Evolutionary conservation across 371 early-diverging fungal genomes (phyloP).

Genomic region (Mucor circinelloides): DNA sequence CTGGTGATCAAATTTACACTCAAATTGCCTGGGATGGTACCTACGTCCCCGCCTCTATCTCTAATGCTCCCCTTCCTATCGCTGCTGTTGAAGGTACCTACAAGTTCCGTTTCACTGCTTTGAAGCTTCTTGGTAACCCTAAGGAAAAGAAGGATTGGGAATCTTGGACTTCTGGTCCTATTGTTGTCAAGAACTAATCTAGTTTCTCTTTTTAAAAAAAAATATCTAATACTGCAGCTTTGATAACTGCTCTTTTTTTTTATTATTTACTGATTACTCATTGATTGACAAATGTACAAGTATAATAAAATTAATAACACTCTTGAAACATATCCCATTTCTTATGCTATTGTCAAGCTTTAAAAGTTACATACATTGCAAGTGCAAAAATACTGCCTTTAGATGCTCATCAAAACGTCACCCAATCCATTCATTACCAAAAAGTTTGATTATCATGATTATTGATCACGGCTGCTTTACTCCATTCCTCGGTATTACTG

Average conservation of each 20-base stretch:
- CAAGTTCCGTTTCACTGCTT: conserved; percentile 24
- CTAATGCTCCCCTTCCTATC: conserved; percentile 13
- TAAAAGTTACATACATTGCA: no score
- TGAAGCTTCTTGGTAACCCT: conserved; percentile 35
- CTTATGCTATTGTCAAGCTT: no score
- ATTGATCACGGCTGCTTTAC: no score
- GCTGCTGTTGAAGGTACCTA: conserved; percentile 29
- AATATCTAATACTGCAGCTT: neutral
- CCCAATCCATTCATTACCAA: no score
- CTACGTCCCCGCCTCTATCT: conserved; percentile 20
- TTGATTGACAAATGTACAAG: neutral
- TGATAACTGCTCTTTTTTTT: neutral
- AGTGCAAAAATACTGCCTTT: no score
- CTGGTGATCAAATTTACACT: neutral
- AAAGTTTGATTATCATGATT: no score
- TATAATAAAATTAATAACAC: neutral
- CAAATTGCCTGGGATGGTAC: conserved; percentile 33
- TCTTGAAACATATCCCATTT: no score
- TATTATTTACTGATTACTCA: neutral
- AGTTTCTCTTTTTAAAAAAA: neutral
- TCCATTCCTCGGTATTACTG: no score
- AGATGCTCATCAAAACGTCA: no score
- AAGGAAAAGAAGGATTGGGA: conserved; percentile 32
- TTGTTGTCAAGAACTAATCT: conserved; percentile 34
- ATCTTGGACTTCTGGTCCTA: conserved; percentile 23